Base-by-base conservation (phyloP, 306 rosid genomes). In the Cicer cuneatum region DNA sequence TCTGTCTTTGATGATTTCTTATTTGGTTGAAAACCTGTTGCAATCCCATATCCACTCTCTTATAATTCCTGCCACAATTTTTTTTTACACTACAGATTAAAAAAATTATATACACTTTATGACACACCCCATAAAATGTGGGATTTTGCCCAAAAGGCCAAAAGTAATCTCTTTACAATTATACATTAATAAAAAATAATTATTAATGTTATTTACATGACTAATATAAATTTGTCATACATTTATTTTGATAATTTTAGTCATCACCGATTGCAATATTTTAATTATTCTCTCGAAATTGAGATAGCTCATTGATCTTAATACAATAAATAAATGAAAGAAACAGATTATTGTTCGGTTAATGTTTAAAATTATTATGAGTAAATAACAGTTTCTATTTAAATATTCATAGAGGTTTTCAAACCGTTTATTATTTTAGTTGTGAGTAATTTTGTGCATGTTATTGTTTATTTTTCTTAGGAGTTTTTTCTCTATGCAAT, bases 1-100 rank as follows among this genome's bases (percentile, higher is more conserved):
- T 72, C 71, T 84, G 86, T 91, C 90, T 88, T 87, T 82, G 79
- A 61, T 74, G 81, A 90, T 89, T 78, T 83, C 86, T 88, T 89
- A 79, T 85, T 80, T 87, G 78, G 73, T 82, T 89, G 74, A 82
- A 88, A 82, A 85, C 96, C 90, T 88, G 90, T 82, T 82, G 49
- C 84, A 83, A 84, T 77, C 86, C 60, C 83, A 73, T 49, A 14
- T 74, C 42, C 69, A 73, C 64, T 73, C 52, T 61, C 71, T 64
- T 69, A 71, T 81, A 65, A 74, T 82, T 83, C 74, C 76, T 59
- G 40, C 78, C 56, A 60, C 56, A 69, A 38, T 51, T 16, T 60
- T 68, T 76, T 58, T 47, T 29, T 29, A 29, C 39, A 58, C 76
- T 59, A 46, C 70, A 46, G 33, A 46, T 68, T 40, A 35, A 59